A percentile compares a stretch with the other conserved stretches of the same genome.
Evolutionary conservation across 768 basidiomycete species (phyloP).

Genomic region (Russula dissimulans): DNA sequence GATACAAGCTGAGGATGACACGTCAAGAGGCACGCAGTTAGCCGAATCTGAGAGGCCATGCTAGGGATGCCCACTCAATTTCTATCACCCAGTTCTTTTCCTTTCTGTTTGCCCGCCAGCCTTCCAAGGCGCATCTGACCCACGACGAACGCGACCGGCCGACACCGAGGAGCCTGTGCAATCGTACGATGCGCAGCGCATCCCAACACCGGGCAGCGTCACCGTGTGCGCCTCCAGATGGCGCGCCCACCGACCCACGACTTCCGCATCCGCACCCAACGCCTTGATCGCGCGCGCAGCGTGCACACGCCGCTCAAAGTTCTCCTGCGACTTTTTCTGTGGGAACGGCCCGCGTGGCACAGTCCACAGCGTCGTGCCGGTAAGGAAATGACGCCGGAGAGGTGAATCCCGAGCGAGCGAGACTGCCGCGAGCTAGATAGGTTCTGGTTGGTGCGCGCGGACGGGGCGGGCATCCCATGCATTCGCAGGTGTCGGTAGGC

Average conservation of each 20-base stretch:
- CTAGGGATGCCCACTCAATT: too few relatives aligned
- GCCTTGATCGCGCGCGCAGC: slow-evolving; percentile 85
- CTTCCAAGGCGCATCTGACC: slow-evolving; percentile 27
- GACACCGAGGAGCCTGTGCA: slow-evolving; percentile 54
- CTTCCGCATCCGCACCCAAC: slow-evolving; percentile 75
- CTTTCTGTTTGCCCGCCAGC: slow-evolving; percentile 24
- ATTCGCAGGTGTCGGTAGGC: slow-evolving; percentile 51
- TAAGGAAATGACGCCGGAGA: slow-evolving; percentile 51
- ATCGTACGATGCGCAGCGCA: slow-evolving; percentile 70
- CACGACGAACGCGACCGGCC: slow-evolving; percentile 33
- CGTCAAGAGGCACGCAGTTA: too few relatives aligned
- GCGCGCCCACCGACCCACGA: slow-evolving; percentile 69
- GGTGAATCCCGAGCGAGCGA: slow-evolving; percentile 77
- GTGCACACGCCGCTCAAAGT: slow-evolving; percentile 80
- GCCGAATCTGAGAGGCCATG: too few relatives aligned
- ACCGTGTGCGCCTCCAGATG: slow-evolving; percentile 72
- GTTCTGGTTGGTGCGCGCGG: slow-evolving; percentile 58
- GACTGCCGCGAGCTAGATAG: slow-evolving; percentile 73
- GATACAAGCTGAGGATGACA: too few relatives aligned
- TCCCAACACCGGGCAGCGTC: slow-evolving; percentile 79
- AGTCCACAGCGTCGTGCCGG: slow-evolving; percentile 79
- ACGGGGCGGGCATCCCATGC: slow-evolving; percentile 73
- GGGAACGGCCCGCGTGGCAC: slow-evolving; percentile 79
- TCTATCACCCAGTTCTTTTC: slow-evolving; percentile 29
- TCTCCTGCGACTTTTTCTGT: slow-evolving; percentile 92